These are phyloP conservation scores for Russula vinacea DNA, from an alignment of 768 basidiomycete genomes.

Conservation along the genomic window DNA sequence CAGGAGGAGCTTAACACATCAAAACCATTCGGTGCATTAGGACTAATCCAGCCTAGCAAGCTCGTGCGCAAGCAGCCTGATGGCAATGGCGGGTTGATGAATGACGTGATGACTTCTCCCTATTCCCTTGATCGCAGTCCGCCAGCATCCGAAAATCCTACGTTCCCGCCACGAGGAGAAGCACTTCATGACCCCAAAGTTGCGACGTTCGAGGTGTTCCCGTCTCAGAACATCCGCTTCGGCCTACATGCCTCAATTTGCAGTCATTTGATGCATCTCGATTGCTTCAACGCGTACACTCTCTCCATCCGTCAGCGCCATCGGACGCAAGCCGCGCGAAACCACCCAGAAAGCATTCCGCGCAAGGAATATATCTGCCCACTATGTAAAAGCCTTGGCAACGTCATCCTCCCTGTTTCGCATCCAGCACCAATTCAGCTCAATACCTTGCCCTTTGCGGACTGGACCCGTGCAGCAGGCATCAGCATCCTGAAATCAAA, in stretches of 20 bases:
- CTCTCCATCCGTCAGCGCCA: conserved; percentile 84
- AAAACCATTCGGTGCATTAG: conserved; percentile 80
- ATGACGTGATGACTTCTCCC: conserved; percentile 65
- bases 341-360: conserved; percentile 92
- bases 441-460: conserved; percentile 65
- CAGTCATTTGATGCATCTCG: conserved; percentile 95
- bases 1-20: conserved; percentile 83
- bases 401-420: conserved; percentile 84
- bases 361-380: conserved; percentile 96
- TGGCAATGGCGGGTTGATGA: conserved; percentile 54
- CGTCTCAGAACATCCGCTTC: conserved; percentile 68
- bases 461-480: conserved; percentile 87
- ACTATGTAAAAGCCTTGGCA: conserved; percentile 93
- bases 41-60: conserved; percentile 83
- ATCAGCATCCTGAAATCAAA: conserved; percentile 85
- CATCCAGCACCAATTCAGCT: conserved; percentile 47
- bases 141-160: conserved; percentile 36
- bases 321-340: conserved; percentile 81
- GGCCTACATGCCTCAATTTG: conserved; percentile 87
- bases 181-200: conserved; percentile 49
- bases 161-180: conserved; percentile 51
- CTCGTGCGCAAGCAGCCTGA: conserved; percentile 77
- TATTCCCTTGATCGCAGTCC: conserved; percentile 60
- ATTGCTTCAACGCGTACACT: conserved; percentile 90
- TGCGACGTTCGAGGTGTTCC: conserved; percentile 70